phyloP scores from a whole-genome alignment of 1,284 basidiomycete genomes.

The Mixia osmundae region DNA sequence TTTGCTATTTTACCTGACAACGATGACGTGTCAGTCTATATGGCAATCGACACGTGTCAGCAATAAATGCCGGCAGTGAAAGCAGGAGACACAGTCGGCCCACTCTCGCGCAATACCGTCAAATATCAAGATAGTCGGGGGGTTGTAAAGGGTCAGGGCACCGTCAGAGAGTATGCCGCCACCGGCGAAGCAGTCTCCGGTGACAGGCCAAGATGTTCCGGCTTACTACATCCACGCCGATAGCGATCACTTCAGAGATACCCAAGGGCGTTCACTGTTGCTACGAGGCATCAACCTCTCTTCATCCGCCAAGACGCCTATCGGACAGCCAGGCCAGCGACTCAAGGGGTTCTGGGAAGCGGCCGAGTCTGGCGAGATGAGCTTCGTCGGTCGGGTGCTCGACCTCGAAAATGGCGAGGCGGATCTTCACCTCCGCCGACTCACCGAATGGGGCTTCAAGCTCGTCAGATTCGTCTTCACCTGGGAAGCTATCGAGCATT shows the following conservation, averaged over 20 bases:
- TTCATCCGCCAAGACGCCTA: slow-evolving; percentile 62
- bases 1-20: too few relatives aligned
- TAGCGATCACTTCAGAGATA: slow-evolving; percentile 64
- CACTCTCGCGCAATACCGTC: too few relatives aligned
- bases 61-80: too few relatives aligned
- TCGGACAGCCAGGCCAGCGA: slow-evolving; percentile 39
- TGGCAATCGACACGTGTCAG: too few relatives aligned
- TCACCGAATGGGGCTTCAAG: slow-evolving; percentile 87
- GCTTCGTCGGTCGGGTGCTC: slow-evolving; percentile 52
- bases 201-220: slow-evolving; percentile 36
- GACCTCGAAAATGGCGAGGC: slow-evolving; percentile 60
- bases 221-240: slow-evolving; percentile 21
- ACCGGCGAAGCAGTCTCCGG: slow-evolving; percentile 33
- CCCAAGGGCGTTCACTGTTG: slow-evolving; percentile 52
- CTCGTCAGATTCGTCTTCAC: slow-evolving; percentile 72
- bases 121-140: too few relatives aligned
- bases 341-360: slow-evolving; percentile 70
- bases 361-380: slow-evolving; percentile 46
- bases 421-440: slow-evolving; percentile 62
- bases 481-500: slow-evolving; percentile 86
- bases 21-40: too few relatives aligned
- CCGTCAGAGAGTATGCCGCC: slow-evolving; percentile 21
- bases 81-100: too few relatives aligned
- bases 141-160: too few relatives aligned
- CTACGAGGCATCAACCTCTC: slow-evolving; percentile 84